Conservation (phyloP, 305 asterid genomes). For the Fraxinus sp. region DNA sequence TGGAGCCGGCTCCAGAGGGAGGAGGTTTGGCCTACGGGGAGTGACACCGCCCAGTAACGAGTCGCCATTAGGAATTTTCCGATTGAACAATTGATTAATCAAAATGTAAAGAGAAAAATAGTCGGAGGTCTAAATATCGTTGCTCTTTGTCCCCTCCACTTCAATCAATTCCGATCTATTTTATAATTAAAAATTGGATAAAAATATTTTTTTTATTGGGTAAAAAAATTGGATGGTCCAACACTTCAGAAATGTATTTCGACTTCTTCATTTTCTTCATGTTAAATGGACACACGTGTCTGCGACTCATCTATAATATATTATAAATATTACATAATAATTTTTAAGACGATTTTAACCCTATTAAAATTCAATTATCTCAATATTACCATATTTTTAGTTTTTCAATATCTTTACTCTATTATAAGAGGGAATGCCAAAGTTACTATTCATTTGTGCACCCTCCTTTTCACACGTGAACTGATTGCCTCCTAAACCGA, state of each 20-base stretch:
- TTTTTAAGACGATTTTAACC: too few species aligned
- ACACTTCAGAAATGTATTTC: neutral
- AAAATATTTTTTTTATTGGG: neutral
- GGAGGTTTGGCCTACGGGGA: constrained; percentile 54
- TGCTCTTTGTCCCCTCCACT: neutral
- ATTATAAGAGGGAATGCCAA: too few species aligned
- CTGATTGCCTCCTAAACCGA: too few species aligned
- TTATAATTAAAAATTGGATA: neutral
- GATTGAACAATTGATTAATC: neutral
- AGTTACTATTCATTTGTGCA: too few species aligned
- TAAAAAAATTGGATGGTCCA: neutral
- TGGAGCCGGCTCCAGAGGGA: constrained; percentile 82
- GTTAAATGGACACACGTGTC: neutral
- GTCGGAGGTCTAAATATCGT: too few species aligned
- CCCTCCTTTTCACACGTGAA: too few species aligned
- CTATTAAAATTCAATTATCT: too few species aligned
- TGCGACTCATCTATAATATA: neutral
- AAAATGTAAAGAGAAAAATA: neutral
- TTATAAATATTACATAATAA: too few species aligned
- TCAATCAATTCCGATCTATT: neutral
- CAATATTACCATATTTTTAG: too few species aligned
- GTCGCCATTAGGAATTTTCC: constrained; percentile 52
- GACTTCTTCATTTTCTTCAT: neutral
- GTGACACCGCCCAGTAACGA: constrained; percentile 85
- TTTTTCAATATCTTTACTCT: too few species aligned